These are phyloP conservation scores for Cryphonectria carpinicola DNA, from an alignment of 2,329 filamentous ascomycete species.

Conservation along the genomic window DNA sequence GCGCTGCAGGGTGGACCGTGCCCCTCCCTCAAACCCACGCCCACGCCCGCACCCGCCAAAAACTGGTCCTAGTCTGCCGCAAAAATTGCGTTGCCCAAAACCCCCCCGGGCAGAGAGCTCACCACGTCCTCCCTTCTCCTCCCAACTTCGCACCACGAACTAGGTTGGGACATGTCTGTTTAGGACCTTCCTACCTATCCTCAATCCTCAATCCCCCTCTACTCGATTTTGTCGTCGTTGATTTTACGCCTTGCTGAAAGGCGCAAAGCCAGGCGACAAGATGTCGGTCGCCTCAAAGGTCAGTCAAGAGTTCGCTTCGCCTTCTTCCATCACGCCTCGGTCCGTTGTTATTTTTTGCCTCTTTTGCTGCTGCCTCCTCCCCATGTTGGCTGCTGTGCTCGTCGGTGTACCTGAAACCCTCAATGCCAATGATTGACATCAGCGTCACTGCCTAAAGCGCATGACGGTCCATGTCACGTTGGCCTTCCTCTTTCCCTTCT, in stretches of 20 bases:
- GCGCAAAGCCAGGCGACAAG: conserved; percentile 59
- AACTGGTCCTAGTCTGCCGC: conserved; percentile 19
- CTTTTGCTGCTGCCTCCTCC: background rate
- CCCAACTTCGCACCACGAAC: conserved; percentile 26
- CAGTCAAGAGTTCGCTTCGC: conserved; percentile 36
- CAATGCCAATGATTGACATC: background rate
- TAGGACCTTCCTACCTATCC: conserved; percentile 23
- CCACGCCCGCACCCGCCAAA: conserved; percentile 16
- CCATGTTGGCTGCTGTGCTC: conserved; percentile 2
- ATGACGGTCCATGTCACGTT: background rate
- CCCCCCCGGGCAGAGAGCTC: conserved; percentile 24
- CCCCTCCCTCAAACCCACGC: conserved; percentile 16
- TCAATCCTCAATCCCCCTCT: conserved; percentile 16
- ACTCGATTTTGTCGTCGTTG: conserved; percentile 33
- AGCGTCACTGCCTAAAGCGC: background rate
- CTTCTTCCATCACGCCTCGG: background rate
- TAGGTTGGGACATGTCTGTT: conserved; percentile 26
- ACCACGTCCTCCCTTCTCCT: conserved; percentile 24
- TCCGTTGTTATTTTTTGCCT: background rate
- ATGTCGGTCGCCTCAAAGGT: conserved; percentile 68
- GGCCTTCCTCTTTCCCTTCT: background rate
- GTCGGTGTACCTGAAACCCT: background rate
- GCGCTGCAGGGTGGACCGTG: conserved; percentile 18
- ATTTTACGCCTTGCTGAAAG: conserved; percentile 53
- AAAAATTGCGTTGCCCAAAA: conserved; percentile 29